A percentile compares a stretch with the other conserved stretches of the same genome.
phyloP scores from a whole-genome alignment of 495 filamentous ascomycete species.

The Aspergillus bridgeri region DNA sequence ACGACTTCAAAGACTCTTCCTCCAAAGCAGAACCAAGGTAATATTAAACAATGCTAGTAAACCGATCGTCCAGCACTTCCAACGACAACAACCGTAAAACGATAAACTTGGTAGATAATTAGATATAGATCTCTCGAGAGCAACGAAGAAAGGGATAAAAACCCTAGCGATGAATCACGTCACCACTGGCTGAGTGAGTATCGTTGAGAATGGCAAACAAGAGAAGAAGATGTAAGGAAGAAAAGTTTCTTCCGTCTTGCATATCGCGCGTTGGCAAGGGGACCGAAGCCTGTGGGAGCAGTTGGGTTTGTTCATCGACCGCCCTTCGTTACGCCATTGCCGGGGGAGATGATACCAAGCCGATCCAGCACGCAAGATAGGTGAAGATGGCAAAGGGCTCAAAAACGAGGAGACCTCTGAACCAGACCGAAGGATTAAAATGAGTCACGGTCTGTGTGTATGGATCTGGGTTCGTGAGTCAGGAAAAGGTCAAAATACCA shows the following conservation, averaged over 20 bases:
- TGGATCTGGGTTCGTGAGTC: conserved; percentile 5
- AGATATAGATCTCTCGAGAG: too few species aligned
- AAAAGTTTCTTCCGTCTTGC: not conserved
- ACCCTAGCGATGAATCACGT: not conserved
- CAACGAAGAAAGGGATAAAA: not conserved
- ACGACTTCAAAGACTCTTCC: not conserved
- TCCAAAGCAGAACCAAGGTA: too few species aligned
- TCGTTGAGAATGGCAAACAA: not conserved
- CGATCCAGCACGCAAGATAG: conserved; percentile 2
- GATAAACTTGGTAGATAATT: too few species aligned
- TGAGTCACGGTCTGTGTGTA: too few species aligned
- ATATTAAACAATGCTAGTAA: too few species aligned
- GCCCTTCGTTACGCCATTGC: conserved; percentile 24
- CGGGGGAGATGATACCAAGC: conserved; percentile 16
- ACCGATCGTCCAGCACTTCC: too few species aligned
- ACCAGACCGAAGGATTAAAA: too few species aligned
- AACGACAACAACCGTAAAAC: too few species aligned
- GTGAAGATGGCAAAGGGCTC: not conserved
- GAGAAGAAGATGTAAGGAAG: not conserved
- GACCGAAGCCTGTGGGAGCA: not conserved
- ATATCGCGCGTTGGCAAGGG: not conserved
- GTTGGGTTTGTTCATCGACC: conserved; percentile 5
- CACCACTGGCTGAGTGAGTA: not conserved
- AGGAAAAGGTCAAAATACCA: conserved; percentile 4
- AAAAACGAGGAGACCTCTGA: not conserved